Conservation (phyloP, 345 rosid species). For the Corchorus capsularis region DNA sequence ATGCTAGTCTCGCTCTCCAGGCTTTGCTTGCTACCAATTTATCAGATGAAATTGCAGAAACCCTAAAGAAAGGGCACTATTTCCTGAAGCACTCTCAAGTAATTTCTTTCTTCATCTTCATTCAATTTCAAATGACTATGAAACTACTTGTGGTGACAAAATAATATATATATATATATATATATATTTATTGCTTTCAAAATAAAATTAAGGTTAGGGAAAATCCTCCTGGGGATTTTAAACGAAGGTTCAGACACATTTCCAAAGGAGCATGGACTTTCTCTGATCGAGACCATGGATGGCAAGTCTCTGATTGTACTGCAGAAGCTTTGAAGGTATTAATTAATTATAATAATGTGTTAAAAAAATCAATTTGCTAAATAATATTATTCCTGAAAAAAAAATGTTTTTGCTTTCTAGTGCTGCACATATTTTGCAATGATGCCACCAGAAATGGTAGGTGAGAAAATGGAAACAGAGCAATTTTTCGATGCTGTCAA, state of each 20-base stretch:
- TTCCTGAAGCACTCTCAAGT: constrained; percentile 79
- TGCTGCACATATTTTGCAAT: constrained; percentile 44
- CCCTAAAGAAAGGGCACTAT: constrained; percentile 63
- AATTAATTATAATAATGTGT: neutral
- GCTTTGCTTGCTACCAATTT: constrained; percentile 64
- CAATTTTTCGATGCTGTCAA: constrained; percentile 51
- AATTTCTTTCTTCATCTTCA: no score
- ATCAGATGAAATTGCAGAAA: constrained; percentile 47
- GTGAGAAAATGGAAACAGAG: constrained; percentile 46
- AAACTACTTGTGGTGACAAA: no score
- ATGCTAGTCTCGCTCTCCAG: constrained; percentile 66
- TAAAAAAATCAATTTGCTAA: neutral
- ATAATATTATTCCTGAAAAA: neutral
- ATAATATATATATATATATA: no score
- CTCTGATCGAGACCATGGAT: constrained; percentile 69
- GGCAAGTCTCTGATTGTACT: constrained; percentile 63
- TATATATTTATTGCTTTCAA: no score
- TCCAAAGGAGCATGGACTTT: constrained; percentile 67
- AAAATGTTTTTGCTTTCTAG: constrained; percentile 18
- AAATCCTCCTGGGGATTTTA: constrained; percentile 56
- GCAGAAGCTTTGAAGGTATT: constrained; percentile 58
- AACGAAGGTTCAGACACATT: constrained; percentile 48
- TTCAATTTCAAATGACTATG: no score
- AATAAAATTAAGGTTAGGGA: no score
- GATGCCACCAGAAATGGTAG: constrained; percentile 49